Conservation (phyloP, 139 green algal species). For the Deuterostichococcus epilithicus region DNA sequence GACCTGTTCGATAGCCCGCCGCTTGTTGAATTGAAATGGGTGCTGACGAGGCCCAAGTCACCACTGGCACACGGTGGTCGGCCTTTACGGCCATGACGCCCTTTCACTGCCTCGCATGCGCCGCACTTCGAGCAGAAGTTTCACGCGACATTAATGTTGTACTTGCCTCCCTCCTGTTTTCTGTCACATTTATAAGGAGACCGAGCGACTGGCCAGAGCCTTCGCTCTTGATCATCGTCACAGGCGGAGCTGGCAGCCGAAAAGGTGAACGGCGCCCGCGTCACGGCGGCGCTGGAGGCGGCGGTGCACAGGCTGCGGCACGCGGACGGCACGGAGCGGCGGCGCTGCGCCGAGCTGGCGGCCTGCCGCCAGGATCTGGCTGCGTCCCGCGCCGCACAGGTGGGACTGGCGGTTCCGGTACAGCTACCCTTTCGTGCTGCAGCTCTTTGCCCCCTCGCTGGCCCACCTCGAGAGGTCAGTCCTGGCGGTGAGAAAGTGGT, state of each 20-base stretch:
- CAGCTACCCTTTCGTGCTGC: no score
- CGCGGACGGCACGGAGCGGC: background rate
- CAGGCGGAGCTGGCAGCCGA: background rate
- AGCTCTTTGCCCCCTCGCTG: no score
- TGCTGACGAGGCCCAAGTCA: background rate
- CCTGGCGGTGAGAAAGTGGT: no score
- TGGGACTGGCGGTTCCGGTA: no score
- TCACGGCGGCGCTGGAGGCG: background rate
- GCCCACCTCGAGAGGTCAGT: no score
- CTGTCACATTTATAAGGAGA: constrained; percentile 28
- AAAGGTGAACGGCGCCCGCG: background rate
- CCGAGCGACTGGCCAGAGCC: no score
- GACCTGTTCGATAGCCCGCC: background rate
- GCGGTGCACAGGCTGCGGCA: background rate
- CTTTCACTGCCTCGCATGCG: constrained; percentile 25
- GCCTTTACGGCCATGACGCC: background rate
- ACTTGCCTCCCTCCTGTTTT: no score
- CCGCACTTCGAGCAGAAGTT: constrained; percentile 72
- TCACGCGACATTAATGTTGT: constrained; percentile 63
- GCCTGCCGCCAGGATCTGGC: background rate
- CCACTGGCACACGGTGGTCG: background rate
- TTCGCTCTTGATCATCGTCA: no score
- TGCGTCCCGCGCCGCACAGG: background rate
- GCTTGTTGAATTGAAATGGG: background rate
- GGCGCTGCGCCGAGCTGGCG: background rate